Evolutionary conservation across 2,329 filamentous ascomycete species (phyloP), one percentile per base, ranked within the genome.

Genomic region (Lasiodiplodia theobromae): DNA sequence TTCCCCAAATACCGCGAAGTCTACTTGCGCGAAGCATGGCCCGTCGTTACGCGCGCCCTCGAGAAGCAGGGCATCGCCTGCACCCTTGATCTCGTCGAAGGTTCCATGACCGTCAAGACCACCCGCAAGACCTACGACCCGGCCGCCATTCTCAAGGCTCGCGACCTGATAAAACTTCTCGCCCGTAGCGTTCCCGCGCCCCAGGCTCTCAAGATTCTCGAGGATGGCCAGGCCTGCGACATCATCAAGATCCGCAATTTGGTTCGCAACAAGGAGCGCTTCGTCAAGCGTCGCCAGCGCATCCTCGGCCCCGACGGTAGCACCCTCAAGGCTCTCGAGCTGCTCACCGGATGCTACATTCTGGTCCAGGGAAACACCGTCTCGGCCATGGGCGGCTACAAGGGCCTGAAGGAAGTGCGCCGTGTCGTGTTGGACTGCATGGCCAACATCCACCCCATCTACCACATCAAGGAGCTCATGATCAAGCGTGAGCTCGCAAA

Each of bases 341-440:
- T 98, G 2, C 87, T 99, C 67, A 99, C 96, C 0, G 86, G 91
- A 75, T 96, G 92, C 68, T 97, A 98, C 79, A 92, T 99, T 66
- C 87, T 98, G 52, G 96, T 99, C 0, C 96, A 99, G 79, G 96
- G 96, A 73, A 98, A 97, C 80, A 98, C 96, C 0, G 96, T 99
- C 34, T 89, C 90, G 0, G 91, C 88, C 5, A 97, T 99, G 92
- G 96, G 96, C 0, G 89, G 91, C 0, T 98, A 91, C 84, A 97
- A 96, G 81, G 94, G 93, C 2, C 82, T 99, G 57, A 98, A 98
- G 82, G 95, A 97, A 76, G 89, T 97, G 37, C 89, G 96, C 57
- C 87, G 94, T 65, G 89, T 97, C 23, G 88, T 98, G 47, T 92
- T 97, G 80, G 95, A 98, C 80, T 97, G 94, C 83, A 98, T 99